These are phyloP conservation scores for Fusarium secorum DNA, from an alignment of 2,329 filamentous ascomycete genomes.

Conservation along the genomic window DNA sequence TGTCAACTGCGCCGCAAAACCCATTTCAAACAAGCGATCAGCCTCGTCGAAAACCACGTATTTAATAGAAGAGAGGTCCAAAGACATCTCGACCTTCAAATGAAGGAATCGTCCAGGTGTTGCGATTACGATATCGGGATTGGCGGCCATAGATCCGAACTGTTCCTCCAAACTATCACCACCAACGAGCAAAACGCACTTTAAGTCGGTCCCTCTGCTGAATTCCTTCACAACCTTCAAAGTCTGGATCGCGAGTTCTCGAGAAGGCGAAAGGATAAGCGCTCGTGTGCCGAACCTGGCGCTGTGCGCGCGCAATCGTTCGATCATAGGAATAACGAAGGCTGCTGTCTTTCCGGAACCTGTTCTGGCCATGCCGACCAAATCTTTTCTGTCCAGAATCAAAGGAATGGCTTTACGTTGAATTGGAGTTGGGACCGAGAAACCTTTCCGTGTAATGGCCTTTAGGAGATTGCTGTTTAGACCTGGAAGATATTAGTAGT, in stretches of 20 bases:
- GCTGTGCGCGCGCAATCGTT: constrained; percentile 88
- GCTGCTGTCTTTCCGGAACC: constrained; percentile 98
- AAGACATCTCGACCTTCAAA: constrained; percentile 93
- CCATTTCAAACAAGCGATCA: constrained; percentile 97
- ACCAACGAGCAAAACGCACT: constrained; percentile 88
- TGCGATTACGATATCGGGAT: constrained; percentile 97
- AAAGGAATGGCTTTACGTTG: constrained; percentile 96
- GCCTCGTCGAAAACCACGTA: constrained; percentile 99
- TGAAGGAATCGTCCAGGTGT: constrained; percentile 96
- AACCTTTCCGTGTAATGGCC: constrained; percentile 92
- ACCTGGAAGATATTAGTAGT: constrained; percentile 53
- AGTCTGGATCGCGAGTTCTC: constrained; percentile 94
- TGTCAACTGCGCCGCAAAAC: constrained; percentile 89
- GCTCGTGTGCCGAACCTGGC: constrained; percentile 85
- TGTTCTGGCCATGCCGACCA: constrained; percentile 99
- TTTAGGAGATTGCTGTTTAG: constrained; percentile 85
- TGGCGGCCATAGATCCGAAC: constrained; percentile 89
- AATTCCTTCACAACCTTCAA: constrained; percentile 97
- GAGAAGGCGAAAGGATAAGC: constrained; percentile 87
- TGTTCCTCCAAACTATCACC: constrained; percentile 97
- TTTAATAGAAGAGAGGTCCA: constrained; percentile 88
- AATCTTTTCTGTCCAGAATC: constrained; percentile 87
- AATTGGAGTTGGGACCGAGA: constrained; percentile 95
- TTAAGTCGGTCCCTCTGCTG: constrained; percentile 86
- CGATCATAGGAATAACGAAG: constrained; percentile 98